Evolutionary conservation across 1,284 basidiomycete species (phyloP), one percentile per base, ranked within the genome.

Genomic region (Peniophora sp.): DNA sequence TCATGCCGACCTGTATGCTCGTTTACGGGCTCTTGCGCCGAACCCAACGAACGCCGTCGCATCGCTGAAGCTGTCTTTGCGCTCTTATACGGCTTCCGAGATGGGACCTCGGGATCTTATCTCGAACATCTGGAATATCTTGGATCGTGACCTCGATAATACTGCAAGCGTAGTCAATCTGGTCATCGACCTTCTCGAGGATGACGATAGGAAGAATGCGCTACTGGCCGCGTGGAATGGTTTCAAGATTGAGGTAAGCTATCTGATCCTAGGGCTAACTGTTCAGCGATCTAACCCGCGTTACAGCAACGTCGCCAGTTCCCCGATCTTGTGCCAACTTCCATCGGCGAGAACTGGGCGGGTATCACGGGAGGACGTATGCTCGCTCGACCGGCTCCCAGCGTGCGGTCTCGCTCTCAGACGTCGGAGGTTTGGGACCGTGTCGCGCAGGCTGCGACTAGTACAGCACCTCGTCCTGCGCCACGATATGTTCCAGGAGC

Each of bases 101-200:
- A 84, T 83, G 14, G 82, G 78, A 20, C 89, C 92, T 0, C 74
- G 83, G 11, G 94, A 97, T 65, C 73, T 97, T 59, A 83, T 97
- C 46, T 86, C 86, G 41, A 96, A 91, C 0, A 75, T 96, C 11
- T 94, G 85, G 80, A 89, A 84, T 59, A 77, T 97, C 17, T 72
- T 97, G 14, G 90, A 95, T 56, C 71, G 78, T 36, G 80, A 90
- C 57, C 64, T 87, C 23, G 92, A 95, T 50, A 74, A 83, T 19
- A 89, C 90, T 0, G 83, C 83, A 0, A 83, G 83, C 50, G 77
- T 97, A 35, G 74, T 96, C 43, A 88, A 86, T 53, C 76, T 83
- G 5, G 74, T 96, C 17, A 83, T 92, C 8, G 89, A 91, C 56
- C 66, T 92, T 9, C 66, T 96, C n/a, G 87, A 89, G 2, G 89